A percentile compares a stretch with the other conserved stretches of the same genome.
Evolutionary conservation across 2,329 filamentous ascomycete genomes (phyloP).

Genomic region (Aspergillus pseudotamarii): DNA sequence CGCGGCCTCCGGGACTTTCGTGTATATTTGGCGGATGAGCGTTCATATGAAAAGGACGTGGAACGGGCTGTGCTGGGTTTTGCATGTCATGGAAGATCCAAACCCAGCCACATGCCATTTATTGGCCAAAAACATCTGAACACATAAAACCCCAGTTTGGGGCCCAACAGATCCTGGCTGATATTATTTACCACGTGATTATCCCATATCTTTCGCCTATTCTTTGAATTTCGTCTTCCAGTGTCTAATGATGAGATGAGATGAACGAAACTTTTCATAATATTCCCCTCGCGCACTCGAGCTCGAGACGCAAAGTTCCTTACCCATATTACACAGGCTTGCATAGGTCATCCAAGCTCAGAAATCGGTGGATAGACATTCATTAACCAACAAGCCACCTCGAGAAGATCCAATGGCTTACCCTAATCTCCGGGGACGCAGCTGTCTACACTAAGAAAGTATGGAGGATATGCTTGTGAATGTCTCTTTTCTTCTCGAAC

Average conservation of each 20-base stretch:
- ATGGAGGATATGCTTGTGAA: neutral
- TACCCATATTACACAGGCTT: neutral
- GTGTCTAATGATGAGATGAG: neutral
- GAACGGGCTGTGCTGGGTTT: constrained; percentile 21
- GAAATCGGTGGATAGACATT: neutral
- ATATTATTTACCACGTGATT: neutral
- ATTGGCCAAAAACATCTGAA: constrained; percentile 5
- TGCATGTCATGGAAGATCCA: neutral
- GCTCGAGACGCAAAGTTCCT: neutral
- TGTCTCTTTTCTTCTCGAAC: neutral
- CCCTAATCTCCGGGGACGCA: neutral
- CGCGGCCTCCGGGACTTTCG: constrained; percentile 23
- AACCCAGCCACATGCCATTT: constrained; percentile 1
- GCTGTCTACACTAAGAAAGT: neutral
- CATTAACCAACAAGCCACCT: neutral
- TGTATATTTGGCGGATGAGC: constrained; percentile 23
- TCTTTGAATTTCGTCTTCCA: neutral
- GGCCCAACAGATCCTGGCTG: neutral
- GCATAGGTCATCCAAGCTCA: neutral
- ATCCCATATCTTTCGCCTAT: neutral
- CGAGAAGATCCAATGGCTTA: neutral
- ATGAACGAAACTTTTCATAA: neutral
- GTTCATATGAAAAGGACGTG: constrained; percentile 20
- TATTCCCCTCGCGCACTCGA: neutral
- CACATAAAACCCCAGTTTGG: neutral